These are phyloP conservation scores for Lignosus rhinocerotis DNA, from an alignment of 1,284 basidiomycete genomes.

Conservation along the genomic window DNA sequence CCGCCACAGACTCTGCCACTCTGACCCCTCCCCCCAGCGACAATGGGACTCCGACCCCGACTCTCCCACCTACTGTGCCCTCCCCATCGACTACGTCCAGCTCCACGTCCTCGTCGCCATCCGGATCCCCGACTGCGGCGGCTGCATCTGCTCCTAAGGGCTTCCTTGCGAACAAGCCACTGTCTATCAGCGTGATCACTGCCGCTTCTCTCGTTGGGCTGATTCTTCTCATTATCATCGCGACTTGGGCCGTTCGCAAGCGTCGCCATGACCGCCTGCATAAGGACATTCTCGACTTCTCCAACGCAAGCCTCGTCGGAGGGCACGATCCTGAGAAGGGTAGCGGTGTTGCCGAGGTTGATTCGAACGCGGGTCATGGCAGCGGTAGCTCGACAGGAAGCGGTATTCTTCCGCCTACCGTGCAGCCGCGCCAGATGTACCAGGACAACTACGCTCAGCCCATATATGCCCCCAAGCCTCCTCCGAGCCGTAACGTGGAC, in stretches of 20 bases:
- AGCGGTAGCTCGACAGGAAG: constrained; percentile 40
- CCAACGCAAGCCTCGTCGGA: constrained; percentile 40
- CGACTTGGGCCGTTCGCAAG: constrained; percentile 51
- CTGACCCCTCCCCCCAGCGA: background rate
- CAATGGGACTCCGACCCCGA: background rate
- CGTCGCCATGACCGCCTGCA: constrained; percentile 45
- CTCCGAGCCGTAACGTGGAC: constrained; percentile 4
- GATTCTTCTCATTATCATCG: constrained; percentile 43
- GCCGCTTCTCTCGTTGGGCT: constrained; percentile 53
- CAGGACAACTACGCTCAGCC: constrained; percentile 17
- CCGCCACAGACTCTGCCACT: constrained; percentile 2
- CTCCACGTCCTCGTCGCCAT: constrained; percentile 25
- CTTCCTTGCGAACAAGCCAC: constrained; percentile 64
- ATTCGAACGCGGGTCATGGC: constrained; percentile 24
- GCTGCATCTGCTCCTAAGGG: constrained; percentile 17
- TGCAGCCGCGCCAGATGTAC: constrained; percentile 23
- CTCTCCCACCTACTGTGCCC: constrained; percentile 28
- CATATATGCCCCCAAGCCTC: constrained; percentile 13
- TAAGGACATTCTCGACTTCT: constrained; percentile 55
- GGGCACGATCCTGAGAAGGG: constrained; percentile 34
- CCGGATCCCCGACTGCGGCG: constrained; percentile 9
- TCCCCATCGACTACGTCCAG: constrained; percentile 15
- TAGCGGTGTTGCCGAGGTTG: background rate
- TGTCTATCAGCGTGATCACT: constrained; percentile 58
- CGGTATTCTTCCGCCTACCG: constrained; percentile 15